Evolutionary conservation across 108 stramenopile genomes (phyloP), one percentile per base, ranked within the genome.

Genomic region (Conticribra weissflogii): DNA sequence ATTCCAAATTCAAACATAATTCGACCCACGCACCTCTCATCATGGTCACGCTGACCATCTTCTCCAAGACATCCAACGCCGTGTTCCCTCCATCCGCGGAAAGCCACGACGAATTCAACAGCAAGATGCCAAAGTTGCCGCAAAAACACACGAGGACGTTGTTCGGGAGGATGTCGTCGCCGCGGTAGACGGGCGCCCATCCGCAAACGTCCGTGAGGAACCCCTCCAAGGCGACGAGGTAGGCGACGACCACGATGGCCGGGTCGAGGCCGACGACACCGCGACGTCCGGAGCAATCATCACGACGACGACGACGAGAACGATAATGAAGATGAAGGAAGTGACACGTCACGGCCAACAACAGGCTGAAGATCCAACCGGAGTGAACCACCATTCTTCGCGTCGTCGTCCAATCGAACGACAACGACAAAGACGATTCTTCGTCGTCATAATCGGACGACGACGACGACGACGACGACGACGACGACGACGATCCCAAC

Each of bases 21-120:
- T 17, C 2, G 30, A 31, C 41, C 16, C 41, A 72, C 60, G 24
- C 16, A 74, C 72, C 92, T 66, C 92, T 75, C 89, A 93, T 90
- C 92, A 93, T 93, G 36, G 92, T 93, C 8, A 93, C 85, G 49
- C 81, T 65, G 27, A 93, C 68, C 89, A 93, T 89, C 64, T 87
- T 82, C 47, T 90, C 86, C 44, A 93, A 33, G 3, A 88, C 65
- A 64, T 86, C 85, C 66, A 90, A 73, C 17, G 89, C 88, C 2
- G 79, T 55, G 50, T 83, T 53, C n/a, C 87, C 87, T n/a, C 75
- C 66, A 52, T 81, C 82, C 18, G 76, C 57, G 2, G 53, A n/a
- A 1, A 85, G 36, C 92, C 92, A 93, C 0, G 57, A 32, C n/a
- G 85, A 79, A 69, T 89, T 85, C 59, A 93, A 63, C 0, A 93